Evolutionary conservation across 2,329 filamentous ascomycete genomes (phyloP).

Genomic region (Ophiosphaerella narmari): DNA sequence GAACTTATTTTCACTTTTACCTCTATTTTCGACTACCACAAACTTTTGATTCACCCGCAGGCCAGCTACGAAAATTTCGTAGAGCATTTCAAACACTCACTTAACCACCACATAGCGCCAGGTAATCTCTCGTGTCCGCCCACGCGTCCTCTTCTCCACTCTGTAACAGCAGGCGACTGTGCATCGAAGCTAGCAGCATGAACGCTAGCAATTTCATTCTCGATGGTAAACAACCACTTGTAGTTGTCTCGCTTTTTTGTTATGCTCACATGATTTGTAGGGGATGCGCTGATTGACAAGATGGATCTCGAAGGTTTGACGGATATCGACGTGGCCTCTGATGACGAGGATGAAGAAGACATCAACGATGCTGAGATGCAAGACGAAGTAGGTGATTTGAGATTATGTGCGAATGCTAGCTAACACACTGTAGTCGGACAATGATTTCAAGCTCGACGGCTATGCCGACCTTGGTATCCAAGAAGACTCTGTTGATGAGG

Average conservation of each 20-base stretch:
- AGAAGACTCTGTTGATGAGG: background rate
- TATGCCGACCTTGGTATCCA: conserved; percentile 12
- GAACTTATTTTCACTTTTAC: background rate
- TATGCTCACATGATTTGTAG: conserved; percentile 10
- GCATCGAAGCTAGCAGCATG: conserved; percentile 12
- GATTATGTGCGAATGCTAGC: background rate
- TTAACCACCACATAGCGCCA: background rate
- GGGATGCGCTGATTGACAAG: conserved; percentile 9
- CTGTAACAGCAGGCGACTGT: background rate
- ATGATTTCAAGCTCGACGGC: conserved; percentile 24
- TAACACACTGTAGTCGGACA: conserved; percentile 14
- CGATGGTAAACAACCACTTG: conserved; percentile 13
- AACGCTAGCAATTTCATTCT: conserved; percentile 14
- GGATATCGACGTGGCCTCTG: conserved; percentile 8
- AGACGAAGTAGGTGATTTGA: conserved; percentile 9
- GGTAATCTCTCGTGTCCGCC: background rate
- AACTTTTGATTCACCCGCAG: background rate
- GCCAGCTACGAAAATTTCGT: background rate
- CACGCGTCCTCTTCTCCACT: background rate
- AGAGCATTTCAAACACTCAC: background rate
- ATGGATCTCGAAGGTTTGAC: conserved; percentile 4
- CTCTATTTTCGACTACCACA: conserved; percentile 9
- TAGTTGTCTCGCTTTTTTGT: background rate
- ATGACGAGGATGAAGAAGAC: conserved; percentile 11
- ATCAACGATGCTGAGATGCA: conserved; percentile 3